A percentile compares a stretch with the other conserved stretches of the same genome.
Evolutionary conservation across 345 rosid species (phyloP).

Genomic region (Citrus hindsii): DNA sequence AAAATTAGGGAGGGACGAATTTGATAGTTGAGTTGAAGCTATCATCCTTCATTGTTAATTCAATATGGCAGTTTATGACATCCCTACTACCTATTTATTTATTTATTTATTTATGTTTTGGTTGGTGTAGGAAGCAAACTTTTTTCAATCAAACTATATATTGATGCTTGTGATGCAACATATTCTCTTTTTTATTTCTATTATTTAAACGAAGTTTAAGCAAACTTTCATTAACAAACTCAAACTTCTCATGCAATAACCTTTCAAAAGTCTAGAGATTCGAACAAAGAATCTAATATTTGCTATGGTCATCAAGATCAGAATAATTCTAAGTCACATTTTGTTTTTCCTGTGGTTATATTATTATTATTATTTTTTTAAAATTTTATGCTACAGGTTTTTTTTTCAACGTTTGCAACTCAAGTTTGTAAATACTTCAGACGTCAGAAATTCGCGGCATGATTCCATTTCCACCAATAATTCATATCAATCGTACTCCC

Average conservation of each 20-base stretch:
- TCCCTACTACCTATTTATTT: neutral
- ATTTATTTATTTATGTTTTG: no score
- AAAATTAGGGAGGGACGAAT: neutral
- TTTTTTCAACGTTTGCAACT: neutral
- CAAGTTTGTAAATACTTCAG: neutral
- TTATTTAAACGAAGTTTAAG: no score
- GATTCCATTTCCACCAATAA: constrained; percentile 1
- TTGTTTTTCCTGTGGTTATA: neutral
- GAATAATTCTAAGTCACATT: neutral
- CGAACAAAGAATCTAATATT: neutral
- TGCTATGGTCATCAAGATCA: neutral
- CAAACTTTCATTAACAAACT: no score
- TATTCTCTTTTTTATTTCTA: no score
- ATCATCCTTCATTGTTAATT: neutral
- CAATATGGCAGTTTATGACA: neutral
- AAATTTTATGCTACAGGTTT: neutral
- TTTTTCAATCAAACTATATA: no score
- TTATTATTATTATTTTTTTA: neutral
- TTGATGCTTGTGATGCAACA: no score
- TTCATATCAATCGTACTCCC: neutral
- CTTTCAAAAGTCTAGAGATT: no score
- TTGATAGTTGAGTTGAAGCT: neutral
- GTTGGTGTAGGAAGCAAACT: no score
- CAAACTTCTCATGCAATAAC: no score
- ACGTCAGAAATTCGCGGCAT: neutral